Conservation (phyloP, 306 rosid species). For the Fragaria nilgerrensis region DNA sequence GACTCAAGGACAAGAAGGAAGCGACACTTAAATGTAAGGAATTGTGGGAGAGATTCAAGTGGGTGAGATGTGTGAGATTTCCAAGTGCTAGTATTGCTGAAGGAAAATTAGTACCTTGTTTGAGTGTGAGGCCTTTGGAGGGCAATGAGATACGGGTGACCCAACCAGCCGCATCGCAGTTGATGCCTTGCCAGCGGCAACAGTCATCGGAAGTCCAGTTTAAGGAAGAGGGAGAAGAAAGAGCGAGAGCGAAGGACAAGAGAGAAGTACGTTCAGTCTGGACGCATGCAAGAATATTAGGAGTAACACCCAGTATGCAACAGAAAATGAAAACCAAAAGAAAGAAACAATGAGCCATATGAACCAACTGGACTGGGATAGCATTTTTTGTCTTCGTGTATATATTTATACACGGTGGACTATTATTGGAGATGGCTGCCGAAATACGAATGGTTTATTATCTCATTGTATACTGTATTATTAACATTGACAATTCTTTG, state of each 20-base stretch:
- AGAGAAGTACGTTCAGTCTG: not conserved
- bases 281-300: not conserved
- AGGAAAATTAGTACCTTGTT: not conserved
- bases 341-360: not conserved
- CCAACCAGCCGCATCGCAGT: not conserved
- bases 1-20: not conserved
- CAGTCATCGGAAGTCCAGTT: not conserved
- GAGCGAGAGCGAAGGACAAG: not conserved
- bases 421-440: too few relatives aligned
- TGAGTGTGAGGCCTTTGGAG: not conserved
- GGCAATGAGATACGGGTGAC: not conserved
- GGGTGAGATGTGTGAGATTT: not conserved
- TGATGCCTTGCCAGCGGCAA: not conserved
- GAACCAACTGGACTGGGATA: not conserved
- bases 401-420: not conserved
- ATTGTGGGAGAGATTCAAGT: constrained; percentile 1
- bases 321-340: not conserved
- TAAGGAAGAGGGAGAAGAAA: not conserved
- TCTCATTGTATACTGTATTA: too few relatives aligned
- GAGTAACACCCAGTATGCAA: not conserved
- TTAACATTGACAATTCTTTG: too few relatives aligned
- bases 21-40: not conserved
- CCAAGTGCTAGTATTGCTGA: not conserved
- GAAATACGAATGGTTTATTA: too few relatives aligned
- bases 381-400: too few relatives aligned